Evolutionary conservation across 192 early-diverging fungal genomes (phyloP), one percentile per base, ranked within the genome.

Genomic region (Pilaira anomala): DNA sequence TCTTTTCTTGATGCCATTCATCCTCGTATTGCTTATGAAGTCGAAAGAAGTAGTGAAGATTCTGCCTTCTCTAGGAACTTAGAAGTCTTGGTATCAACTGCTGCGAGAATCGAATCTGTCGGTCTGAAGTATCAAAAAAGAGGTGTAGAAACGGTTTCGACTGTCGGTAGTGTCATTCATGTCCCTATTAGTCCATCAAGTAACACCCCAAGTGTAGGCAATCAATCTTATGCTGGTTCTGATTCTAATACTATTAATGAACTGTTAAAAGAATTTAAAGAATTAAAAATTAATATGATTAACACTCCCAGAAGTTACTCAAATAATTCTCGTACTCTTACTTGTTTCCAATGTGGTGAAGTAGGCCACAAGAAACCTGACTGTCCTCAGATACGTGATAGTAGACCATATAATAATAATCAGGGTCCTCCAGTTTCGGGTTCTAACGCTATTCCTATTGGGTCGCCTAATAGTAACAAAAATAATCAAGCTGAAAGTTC

Each of bases 261-360:
- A 2, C 40, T 59, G 6, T 18, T 28, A 16, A 59, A 45, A 25
- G 25, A 46, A 45, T 44, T 44, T 42, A 16, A 46, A 41, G 41
- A 18, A 3, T 21, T 59, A 5, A 59, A 59, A 16, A 41, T 59
- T 1, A 39, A 25, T 21, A 25, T 59, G 40, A n/a, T 59, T 2
- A 25, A 13, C 48, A n/a, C n/a, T n/a, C n/a, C n/a, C n/a, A n/a
- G n/a, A n/a, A n/a, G n/a, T n/a, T n/a, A n/a, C n/a, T n/a, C n/a
- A n/a, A n/a, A n/a, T n/a, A 50, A 50, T 13, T 50, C 48, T 25
- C n/a, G n/a, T 25, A 4, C 18, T 50, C 21, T 5, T 50, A 5
- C 18, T 50, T 56, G 54, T 24, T 56, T 56, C 19, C 13, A 40
- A 2, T 56, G 54, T 40, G 54, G 54, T 21, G 30, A 56, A 40